Base-by-base conservation (phyloP, 176 grass and related monocot species). In the Rhynchospora pubera region DNA sequence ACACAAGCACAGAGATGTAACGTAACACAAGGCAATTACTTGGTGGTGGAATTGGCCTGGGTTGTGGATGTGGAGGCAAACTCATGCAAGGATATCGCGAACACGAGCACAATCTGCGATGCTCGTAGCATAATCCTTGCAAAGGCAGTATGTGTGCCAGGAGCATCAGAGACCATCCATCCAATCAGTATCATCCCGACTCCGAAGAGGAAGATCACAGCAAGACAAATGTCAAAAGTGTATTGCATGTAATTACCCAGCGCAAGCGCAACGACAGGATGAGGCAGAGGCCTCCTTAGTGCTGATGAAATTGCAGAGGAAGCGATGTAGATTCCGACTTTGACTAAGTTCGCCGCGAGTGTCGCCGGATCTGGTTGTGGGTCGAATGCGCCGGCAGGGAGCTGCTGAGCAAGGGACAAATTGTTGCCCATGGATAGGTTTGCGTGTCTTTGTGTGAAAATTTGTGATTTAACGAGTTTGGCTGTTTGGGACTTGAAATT, bases 101-200 rank as follows among this genome's bases (percentile, higher is more conserved):
- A 60, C 16, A 80, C 56, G 28, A 80, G 77, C 5, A 80, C 39
- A 3, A 80, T 14, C 21, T 80, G 77, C 43, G 77, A 80, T 23
- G 32, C 77, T 43, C 56, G 77, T 2, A 26, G 43, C 26, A 57
- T 15, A 1, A 2, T 3, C 18, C 56, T 62, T 23, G 55, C 77
- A 14, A 80, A 19, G 30, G 77, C 0, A 45, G 55, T 6, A 7
- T 80, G 61, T 19, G 39, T 42, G 1, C 2, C 10, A 0, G 77
- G 30, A 11, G 60, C 1, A 23, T 62, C 16, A 5, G 28, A 24
- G 6, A 80, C 15, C 26, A 80, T 42, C 55, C 77, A 80, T 30
- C 77, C 58, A n/a, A 62, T 7, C 0, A 12, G 7, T 45, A 80
- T 62, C 77, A 80, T 62, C 56, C 77, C 24, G 1, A 80, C 14